Base-by-base conservation (phyloP, 495 filamentous ascomycete genomes). In the Aspergillus saccharolyticus region DNA sequence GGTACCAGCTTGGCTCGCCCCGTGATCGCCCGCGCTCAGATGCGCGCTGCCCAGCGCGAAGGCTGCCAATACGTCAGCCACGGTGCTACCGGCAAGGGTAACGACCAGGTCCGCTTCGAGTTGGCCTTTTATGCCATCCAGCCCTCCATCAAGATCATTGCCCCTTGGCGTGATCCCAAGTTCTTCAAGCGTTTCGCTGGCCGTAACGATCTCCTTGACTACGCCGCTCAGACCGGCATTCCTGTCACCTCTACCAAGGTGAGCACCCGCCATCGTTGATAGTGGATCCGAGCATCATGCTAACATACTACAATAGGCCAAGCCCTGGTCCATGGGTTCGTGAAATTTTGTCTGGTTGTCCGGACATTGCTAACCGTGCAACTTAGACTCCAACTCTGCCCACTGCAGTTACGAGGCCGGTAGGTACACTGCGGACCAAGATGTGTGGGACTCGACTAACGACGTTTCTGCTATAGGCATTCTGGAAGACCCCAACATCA, bases 401-500 rank as follows among this genome's bases (percentile, higher is more conserved):
- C 92, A 96, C 74, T 96, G 90, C 82, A 83, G 77, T 48, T 97
- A 96, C 69, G 91, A 96, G 78, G 88, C 88, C 49, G 92, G 92
- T 60, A 86, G 17, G 47, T 55, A 20, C n/a, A 22, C 18, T 28
- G 25, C 9, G 25, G 25, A n/a, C 25, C 14, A 25, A 20, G 14
- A 8, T 18, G 9, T 17, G 12, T 15, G 17, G 47, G 15, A 5
- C 24, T 50, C n/a, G 2, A 18, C 22, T 50, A 24, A 50, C 22
- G 18, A 46, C n/a, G 16, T 22, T 28, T 44, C 19, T 33, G 2
- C 25, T 25, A 12, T 12, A 57, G 55, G 55, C 18, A 53, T 76
- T 49, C 60, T 74, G 50, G 77, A 80, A 67, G 78, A 80, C 49
- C 76, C 83, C 55, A 67, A 76, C 57, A 70, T 66, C 66, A 76